Base-by-base conservation (phyloP, 139 green algal genomes). In the Coccomyxa sp. region DNA sequence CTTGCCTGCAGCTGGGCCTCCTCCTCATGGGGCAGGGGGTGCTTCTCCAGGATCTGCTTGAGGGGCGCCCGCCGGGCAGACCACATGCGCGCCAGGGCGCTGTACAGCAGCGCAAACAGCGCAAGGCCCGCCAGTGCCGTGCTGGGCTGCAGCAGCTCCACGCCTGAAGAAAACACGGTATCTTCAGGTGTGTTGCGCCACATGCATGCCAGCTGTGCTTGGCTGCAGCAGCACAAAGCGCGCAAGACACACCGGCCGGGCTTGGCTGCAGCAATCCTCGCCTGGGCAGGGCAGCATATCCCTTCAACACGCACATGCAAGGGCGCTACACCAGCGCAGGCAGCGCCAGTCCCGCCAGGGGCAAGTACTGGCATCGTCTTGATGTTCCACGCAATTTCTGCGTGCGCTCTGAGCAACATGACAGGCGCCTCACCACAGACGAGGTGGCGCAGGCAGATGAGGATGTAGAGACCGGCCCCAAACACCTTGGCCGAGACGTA, bases 381-480 rank as follows among this genome's bases (percentile, higher is more conserved):
- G 33, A 72, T 18, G 29, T 72, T 36, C 64, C 64, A 72, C 64
- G 27, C 16, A 34, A 18, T 16, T 8, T 36, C 29, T 16, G 22
- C 29, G 12, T 72, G 22, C 29, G 22, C 64, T n/a, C n/a, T 72
- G 64, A 58, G 44, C 44, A 58, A 27, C 64, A 10, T 72, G 41
- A 22, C 6, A 33, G 5, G 27, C 33, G 35, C 18, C 50, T 37
- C 68, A 79, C 79, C 79, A 27, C 40, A 31, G 33, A 70, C 79
- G 7, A 83, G 55, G 34, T 83, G 79, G 39, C 79, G 73, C 39
- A 83, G 27, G 73, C 79, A 83, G 73, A 83, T 75, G 1, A 83
- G 79, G 2, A 74, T 16, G 39, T 83, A 83, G 50, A 83, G 41
- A 55, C 79, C 79, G 38, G 38, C 39, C 8, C 75, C n/a, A 58